These are phyloP conservation scores for Fusarium beomiforme DNA, from an alignment of 2,329 filamentous ascomycete species.

Conservation along the genomic window DNA sequence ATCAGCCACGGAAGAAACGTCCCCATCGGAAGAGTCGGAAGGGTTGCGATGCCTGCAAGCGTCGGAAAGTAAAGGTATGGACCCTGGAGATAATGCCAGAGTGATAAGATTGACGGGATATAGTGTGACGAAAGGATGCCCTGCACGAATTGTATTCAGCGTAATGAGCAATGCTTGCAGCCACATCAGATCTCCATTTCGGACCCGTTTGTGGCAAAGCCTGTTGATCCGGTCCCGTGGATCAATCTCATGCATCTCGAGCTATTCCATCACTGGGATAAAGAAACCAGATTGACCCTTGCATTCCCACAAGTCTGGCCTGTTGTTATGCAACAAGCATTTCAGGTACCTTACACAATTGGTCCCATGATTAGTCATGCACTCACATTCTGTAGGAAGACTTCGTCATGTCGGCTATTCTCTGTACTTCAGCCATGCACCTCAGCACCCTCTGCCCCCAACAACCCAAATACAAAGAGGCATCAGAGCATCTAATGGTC, in stretches of 20 bases:
- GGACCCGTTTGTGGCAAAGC: not conserved
- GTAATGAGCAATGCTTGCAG: not conserved
- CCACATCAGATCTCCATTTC: not conserved
- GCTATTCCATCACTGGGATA: not conserved
- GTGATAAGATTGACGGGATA: not conserved
- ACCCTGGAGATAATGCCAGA: not conserved
- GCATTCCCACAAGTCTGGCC: not conserved
- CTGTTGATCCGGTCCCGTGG: not conserved
- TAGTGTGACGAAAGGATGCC: not conserved
- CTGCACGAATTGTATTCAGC: not conserved
- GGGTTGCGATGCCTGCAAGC: not conserved
- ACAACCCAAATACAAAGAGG: not conserved
- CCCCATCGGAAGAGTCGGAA: not conserved
- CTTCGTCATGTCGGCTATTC: not conserved
- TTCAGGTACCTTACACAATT: not conserved
- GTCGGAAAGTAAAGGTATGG: not conserved
- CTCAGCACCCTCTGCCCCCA: not conserved
- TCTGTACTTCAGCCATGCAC: not conserved
- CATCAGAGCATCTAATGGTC: not conserved
- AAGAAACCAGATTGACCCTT: not conserved
- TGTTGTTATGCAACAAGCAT: not conserved
- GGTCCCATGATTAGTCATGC: fast-evolving
- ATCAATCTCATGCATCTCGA: not conserved
- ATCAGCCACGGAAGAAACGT: not conserved
- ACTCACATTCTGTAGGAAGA: not conserved